These are phyloP conservation scores for Scenedesmus sp. DNA, from an alignment of 163 green algal species.

Conservation along the genomic window DNA sequence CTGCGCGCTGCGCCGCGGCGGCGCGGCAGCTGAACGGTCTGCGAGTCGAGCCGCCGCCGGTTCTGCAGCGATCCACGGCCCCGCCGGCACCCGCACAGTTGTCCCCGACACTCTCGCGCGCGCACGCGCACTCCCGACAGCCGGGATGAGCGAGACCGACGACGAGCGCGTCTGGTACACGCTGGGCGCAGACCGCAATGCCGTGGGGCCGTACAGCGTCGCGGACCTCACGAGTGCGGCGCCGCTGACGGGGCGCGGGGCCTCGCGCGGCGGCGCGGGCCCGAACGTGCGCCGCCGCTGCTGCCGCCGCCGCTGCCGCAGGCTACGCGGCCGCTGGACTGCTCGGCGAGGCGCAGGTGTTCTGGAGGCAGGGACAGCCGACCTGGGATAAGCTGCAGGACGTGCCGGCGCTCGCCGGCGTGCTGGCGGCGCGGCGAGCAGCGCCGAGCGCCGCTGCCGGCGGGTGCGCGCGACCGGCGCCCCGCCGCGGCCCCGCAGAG, in stretches of 20 bases:
- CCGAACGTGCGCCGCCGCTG: too few relatives aligned
- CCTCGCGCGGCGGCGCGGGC: too few relatives aligned
- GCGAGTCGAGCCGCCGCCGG: not conserved
- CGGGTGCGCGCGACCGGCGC: too few relatives aligned
- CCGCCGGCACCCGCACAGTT: not conserved
- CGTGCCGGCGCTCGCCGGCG: not conserved
- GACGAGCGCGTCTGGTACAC: slow-evolving; percentile 30
- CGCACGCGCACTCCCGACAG: not conserved
- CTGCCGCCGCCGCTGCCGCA: not conserved
- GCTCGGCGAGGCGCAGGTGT: not conserved
- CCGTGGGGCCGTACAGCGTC: slow-evolving; percentile 34
- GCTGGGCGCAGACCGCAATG: slow-evolving; percentile 6
- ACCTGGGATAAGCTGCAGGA: not conserved
- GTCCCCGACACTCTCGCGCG: too few relatives aligned
- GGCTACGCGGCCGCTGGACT: not conserved
- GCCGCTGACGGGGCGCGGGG: too few relatives aligned
- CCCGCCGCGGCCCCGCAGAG: too few relatives aligned
- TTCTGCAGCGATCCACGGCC: not conserved
- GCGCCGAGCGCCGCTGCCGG: too few relatives aligned
- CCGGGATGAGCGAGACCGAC: not conserved
- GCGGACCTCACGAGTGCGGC: slow-evolving; percentile 5
- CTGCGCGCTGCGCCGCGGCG: not conserved
- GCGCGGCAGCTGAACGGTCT: not conserved
- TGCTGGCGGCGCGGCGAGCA: not conserved
- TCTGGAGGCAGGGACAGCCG: not conserved